A percentile compares a stretch with the other conserved stretches of the same genome.
Conservation (phyloP, 148 eudicot species). For the Mesembryanthemum crystallinum region DNA sequence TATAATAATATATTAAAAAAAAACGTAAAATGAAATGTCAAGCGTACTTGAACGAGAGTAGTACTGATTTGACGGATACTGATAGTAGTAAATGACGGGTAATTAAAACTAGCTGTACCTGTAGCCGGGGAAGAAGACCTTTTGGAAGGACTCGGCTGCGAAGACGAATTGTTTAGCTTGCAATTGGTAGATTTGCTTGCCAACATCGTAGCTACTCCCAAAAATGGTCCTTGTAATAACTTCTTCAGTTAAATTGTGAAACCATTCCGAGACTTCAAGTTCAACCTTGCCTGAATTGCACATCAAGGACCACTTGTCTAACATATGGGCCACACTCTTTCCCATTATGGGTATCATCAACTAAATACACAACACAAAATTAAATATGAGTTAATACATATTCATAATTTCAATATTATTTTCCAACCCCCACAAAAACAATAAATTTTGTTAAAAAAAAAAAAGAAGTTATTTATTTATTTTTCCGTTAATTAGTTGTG, state of each 20-base stretch:
- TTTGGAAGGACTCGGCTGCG: slow-evolving; percentile 49
- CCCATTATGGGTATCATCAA: slow-evolving; percentile 66
- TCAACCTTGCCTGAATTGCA: slow-evolving; percentile 46
- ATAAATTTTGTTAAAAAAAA: neutral
- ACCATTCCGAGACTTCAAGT: slow-evolving; percentile 64
- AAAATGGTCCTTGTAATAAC: slow-evolving; percentile 52
- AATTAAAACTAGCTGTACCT: slow-evolving; percentile 29
- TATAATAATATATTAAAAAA: neutral
- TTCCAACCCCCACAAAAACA: neutral
- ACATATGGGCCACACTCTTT: slow-evolving; percentile 48
- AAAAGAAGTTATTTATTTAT: too few relatives aligned
- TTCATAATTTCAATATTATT: neutral
- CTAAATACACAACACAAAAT: slow-evolving; percentile 30
- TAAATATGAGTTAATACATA: slow-evolving; percentile 3
- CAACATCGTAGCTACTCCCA: slow-evolving; percentile 58
- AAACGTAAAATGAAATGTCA: neutral
- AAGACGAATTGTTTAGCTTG: slow-evolving; percentile 53
- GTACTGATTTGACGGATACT: too few relatives aligned
- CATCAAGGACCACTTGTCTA: slow-evolving; percentile 51
- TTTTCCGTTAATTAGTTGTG: neutral
- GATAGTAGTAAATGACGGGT: too few relatives aligned
- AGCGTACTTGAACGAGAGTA: slow-evolving; percentile 16
- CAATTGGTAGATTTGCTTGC: slow-evolving; percentile 49
- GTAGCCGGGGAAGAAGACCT: slow-evolving; percentile 57
- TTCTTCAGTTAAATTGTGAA: slow-evolving; percentile 47